These are phyloP conservation scores for Helianthus annuus DNA, from an alignment of 129 eudicot species.

Conservation along the genomic window HanXRQr2.0-SUNRISE NC_035439.2:146022161-146022660, in stretches of 20 bases:
- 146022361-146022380: not conserved
- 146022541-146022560: not conserved
- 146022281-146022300: conserved; percentile 4
- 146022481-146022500: not conserved
- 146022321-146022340: conserved; percentile 4
- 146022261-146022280: not conserved
- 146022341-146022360: not conserved
- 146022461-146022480: not conserved
- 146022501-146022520: not conserved
- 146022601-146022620: conserved; percentile 2
- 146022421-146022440: not conserved
- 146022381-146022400: not conserved
- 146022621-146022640: not conserved
- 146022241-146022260: conserved; percentile 1
- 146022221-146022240: not conserved
- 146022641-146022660: conserved; percentile 2
- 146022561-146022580: not conserved
- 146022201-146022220: not conserved
- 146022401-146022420: not conserved
- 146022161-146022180: conserved; percentile 1
- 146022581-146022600: not conserved
- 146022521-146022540: not conserved
- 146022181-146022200: not conserved
- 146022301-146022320: not conserved
- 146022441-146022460: not conserved